A percentile compares a stretch with the other conserved stretches of the same genome.
Conservation (phyloP, 2,329 filamentous ascomycete species). For the Clarireedia monteithiana region DNA sequence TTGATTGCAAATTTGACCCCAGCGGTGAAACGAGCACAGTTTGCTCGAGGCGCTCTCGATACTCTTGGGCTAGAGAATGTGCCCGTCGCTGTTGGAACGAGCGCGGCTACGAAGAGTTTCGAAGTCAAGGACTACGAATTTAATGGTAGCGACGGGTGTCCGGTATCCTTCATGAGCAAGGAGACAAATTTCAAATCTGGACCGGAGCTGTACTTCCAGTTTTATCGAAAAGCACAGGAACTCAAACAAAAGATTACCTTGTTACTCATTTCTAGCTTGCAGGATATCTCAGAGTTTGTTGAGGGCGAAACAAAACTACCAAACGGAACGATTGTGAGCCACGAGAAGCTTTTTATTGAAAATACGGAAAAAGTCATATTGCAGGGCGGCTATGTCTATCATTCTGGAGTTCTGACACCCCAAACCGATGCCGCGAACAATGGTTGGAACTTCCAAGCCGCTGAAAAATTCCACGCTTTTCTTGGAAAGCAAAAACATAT, state of each 20-base stretch:
- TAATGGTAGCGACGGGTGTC: constrained; percentile 16
- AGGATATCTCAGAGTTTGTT: constrained; percentile 19
- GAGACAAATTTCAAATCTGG: constrained; percentile 6
- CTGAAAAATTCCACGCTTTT: constrained; percentile 18
- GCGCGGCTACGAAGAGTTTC: neutral
- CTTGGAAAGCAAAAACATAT: constrained; percentile 12
- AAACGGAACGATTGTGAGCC: neutral
- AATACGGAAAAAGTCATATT: constrained; percentile 15
- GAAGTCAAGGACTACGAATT: neutral
- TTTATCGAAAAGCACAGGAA: constrained; percentile 13
- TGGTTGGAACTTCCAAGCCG: constrained; percentile 17
- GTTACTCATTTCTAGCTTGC: constrained; percentile 22
- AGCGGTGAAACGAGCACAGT: constrained; percentile 14
- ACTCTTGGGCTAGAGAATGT: constrained; percentile 15
- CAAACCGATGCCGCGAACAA: constrained; percentile 19
- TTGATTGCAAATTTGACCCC: constrained; percentile 25
- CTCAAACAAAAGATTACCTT: constrained; percentile 19
- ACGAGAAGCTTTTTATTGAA: constrained; percentile 12
- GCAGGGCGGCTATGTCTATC: constrained; percentile 20
- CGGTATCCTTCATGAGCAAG: constrained; percentile 18
- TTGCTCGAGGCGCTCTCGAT: constrained; percentile 22
- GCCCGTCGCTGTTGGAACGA: constrained; percentile 18
- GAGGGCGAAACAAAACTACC: neutral
- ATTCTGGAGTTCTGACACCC: neutral
- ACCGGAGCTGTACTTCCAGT: constrained; percentile 10